phyloP scores from a whole-genome alignment of 371 early-diverging fungal species.

The Paramicrosporidium saccamoebae region DNA sequence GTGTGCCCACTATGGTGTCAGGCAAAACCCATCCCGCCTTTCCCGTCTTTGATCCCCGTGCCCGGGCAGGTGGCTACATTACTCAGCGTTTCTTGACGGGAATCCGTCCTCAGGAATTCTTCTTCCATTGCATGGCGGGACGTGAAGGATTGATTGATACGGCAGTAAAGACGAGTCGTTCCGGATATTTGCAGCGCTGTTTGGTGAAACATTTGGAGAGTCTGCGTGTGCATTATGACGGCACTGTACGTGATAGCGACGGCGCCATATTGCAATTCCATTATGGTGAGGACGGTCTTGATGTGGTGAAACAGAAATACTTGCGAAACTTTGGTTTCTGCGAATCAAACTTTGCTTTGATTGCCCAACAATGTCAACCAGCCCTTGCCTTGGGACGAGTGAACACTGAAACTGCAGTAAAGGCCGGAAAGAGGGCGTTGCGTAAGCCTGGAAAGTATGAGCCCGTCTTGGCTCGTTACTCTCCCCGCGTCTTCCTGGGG shows the following conservation, averaged over 20 bases:
- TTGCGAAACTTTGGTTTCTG: constrained; percentile 66
- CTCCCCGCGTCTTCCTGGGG: constrained; percentile 53
- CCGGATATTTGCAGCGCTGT: constrained; percentile 98
- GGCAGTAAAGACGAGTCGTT: constrained; percentile 97
- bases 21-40: constrained; percentile 94
- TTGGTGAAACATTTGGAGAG: constrained; percentile 98
- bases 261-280: constrained; percentile 88
- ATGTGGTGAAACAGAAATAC: constrained; percentile 78
- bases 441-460: constrained; percentile 36
- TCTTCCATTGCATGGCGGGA: constrained; percentile 96
- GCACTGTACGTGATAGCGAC: constrained; percentile 78
- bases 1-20: constrained; percentile 92
- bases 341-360: constrained; percentile 54
- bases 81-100: constrained; percentile 97
- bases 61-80: constrained; percentile 90
- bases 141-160: constrained; percentile 99
- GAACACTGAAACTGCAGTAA: constrained; percentile 35
- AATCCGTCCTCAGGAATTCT: constrained; percentile 73
- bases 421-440: constrained; percentile 22
- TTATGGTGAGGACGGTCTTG: constrained; percentile 97
- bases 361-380: constrained; percentile 47
- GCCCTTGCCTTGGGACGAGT: constrained; percentile 21
- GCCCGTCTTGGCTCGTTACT: constrained; percentile 38
- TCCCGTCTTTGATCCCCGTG: constrained; percentile 43
- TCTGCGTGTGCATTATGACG: constrained; percentile 77